Percentiles rank a stretch among this genome's conserved stretches.
Evolutionary conservation across 2,329 filamentous ascomycete genomes (phyloP).

Genomic region (Thielaviopsis musarum): DNA sequence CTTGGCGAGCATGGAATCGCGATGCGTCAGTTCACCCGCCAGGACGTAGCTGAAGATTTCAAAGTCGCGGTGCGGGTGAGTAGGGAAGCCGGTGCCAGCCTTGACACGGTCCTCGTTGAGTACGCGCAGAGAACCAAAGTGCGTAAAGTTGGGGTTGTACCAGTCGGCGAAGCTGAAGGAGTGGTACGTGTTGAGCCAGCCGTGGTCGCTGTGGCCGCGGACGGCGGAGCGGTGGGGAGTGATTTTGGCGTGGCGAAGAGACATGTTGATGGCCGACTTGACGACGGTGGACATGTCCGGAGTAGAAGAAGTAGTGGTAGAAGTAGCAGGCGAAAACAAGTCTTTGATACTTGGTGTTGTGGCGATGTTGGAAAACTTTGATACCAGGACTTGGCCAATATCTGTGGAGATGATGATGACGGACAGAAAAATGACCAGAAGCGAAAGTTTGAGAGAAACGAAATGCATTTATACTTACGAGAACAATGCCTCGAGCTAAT

Average conservation of each 20-base stretch:
- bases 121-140: conserved; percentile 63
- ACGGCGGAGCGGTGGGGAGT: conserved; percentile 53
- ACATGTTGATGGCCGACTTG: conserved; percentile 33
- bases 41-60: conserved; percentile 84
- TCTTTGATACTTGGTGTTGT: conserved; percentile 15
- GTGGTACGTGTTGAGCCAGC: conserved; percentile 78
- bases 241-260: conserved; percentile 53
- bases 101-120: conserved; percentile 80
- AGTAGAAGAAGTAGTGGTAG: conserved; percentile 11
- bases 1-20: conserved; percentile 68
- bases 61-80: conserved; percentile 70
- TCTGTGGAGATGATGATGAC: conserved; percentile 20
- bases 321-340: conserved; percentile 10
- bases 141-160: conserved; percentile 48
- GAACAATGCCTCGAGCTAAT: not conserved
- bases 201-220: conserved; percentile 65
- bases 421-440: conserved; percentile 23
- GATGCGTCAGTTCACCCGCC: conserved; percentile 72
- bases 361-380: not conserved
- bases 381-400: conserved; percentile 12
- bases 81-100: conserved; percentile 60
- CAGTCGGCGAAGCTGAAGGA: conserved; percentile 67
- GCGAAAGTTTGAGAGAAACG: conserved; percentile 18
- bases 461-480: conserved; percentile 24
- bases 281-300: conserved; percentile 20